Evolutionary conservation across 768 basidiomycete species (phyloP).

Genomic region (Suillus plorans): DNA sequence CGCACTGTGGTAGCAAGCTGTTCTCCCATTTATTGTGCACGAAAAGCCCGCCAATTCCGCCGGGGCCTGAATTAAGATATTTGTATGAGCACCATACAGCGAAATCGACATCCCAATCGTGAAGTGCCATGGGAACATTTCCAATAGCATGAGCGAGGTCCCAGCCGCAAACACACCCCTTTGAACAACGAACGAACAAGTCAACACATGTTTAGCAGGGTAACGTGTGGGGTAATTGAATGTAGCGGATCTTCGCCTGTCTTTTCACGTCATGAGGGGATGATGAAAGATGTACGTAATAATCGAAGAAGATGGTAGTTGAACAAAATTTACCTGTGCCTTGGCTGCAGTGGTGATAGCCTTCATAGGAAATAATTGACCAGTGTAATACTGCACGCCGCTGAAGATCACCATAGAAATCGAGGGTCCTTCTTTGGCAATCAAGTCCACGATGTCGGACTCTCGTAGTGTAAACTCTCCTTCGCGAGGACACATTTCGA

Average conservation of each 20-base stretch:
- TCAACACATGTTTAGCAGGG: constrained; percentile 12
- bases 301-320: constrained; percentile 17
- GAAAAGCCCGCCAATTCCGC: constrained; percentile 94
- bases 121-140: constrained; percentile 85
- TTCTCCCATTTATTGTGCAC: constrained; percentile 82
- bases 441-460: constrained; percentile 79
- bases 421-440: constrained; percentile 67
- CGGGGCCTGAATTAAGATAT: constrained; percentile 95
- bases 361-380: constrained; percentile 90
- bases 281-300: constrained; percentile 25
- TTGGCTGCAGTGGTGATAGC: constrained; percentile 82
- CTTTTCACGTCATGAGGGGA: constrained; percentile 6
- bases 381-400: constrained; percentile 97
- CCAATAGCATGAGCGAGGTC: constrained; percentile 96
- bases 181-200: constrained; percentile 14
- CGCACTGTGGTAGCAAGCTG: constrained; percentile 61
- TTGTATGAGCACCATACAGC: constrained; percentile 99
- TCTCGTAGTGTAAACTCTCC: constrained; percentile 87
- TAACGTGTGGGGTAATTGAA: constrained; percentile 13
- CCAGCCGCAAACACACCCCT: constrained; percentile 95
- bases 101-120: constrained; percentile 95
- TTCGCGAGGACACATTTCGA: constrained; percentile 75
- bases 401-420: constrained; percentile 93
- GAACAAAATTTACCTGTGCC: constrained; percentile 56
- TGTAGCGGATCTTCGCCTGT: constrained; percentile 13